Conservation (phyloP, 2,329 filamentous ascomycete species). For the Drechslerella stenobrocha region DNA sequence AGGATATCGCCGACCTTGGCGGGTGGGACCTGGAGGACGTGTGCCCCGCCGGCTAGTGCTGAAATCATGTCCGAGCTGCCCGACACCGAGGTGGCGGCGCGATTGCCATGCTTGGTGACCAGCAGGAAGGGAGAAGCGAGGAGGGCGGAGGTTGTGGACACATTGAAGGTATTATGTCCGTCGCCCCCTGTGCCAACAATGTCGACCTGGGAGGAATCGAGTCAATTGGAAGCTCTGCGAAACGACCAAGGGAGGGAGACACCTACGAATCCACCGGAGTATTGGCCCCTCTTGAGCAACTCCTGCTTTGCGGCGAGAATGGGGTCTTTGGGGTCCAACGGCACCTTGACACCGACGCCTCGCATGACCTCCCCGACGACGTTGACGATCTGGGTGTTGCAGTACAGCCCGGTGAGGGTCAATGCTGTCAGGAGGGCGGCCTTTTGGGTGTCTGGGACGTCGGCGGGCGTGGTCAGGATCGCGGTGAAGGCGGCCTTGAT, state of each 20-base stretch:
- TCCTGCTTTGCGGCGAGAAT: constrained; percentile 60
- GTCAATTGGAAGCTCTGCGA: neutral
- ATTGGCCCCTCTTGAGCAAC: constrained; percentile 69
- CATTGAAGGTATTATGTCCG: constrained; percentile 96
- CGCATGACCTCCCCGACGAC: constrained; percentile 84
- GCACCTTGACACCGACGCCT: constrained; percentile 72
- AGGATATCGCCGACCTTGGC: constrained; percentile 73
- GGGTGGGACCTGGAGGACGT: constrained; percentile 73
- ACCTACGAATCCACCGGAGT: constrained; percentile 79
- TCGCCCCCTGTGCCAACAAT: constrained; percentile 98
- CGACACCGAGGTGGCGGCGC: constrained; percentile 90
- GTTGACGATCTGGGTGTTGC: constrained; percentile 80
- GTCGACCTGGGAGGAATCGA: constrained; percentile 65
- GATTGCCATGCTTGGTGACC: constrained; percentile 93
- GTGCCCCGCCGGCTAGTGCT: constrained; percentile 66
- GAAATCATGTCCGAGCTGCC: constrained; percentile 88
- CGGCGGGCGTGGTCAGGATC: constrained; percentile 15
- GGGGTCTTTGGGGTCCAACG: constrained; percentile 63
- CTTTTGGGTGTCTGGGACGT: constrained; percentile 68
- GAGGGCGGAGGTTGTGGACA: constrained; percentile 92
- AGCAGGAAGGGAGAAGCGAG: constrained; percentile 82
- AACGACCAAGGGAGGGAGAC: neutral
- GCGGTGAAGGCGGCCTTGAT: constrained; percentile 22
- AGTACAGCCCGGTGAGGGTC: constrained; percentile 86
- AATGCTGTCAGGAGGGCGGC: constrained; percentile 85